phyloP scores from a whole-genome alignment of 306 rosid species.

The Mimosa bimucronata region DNA sequence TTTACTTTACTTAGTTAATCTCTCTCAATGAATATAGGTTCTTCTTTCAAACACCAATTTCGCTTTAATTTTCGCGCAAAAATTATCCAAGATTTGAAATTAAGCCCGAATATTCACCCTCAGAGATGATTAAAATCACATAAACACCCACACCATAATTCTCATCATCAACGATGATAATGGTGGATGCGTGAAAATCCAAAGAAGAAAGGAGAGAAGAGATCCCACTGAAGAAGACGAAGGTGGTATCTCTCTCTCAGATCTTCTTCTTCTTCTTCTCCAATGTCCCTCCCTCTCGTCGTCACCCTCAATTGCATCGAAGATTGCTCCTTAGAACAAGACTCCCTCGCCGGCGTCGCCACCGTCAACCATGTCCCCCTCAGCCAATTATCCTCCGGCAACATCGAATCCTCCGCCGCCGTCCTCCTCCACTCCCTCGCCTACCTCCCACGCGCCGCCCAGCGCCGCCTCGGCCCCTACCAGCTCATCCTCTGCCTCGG shows the following conservation, averaged over 20 bases:
- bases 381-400: conserved; percentile 63
- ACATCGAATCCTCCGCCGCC: conserved; percentile 66
- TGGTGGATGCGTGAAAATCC: background rate
- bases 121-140: conserved; percentile 24
- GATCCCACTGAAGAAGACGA: background rate
- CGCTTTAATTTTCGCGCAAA: background rate
- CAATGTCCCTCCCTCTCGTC: conserved; percentile 63
- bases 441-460: conserved; percentile 79
- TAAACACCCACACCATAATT: conserved; percentile 32
- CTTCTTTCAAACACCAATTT: background rate
- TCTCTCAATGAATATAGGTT: too few species aligned
- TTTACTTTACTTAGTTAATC: too few species aligned
- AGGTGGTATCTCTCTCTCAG: background rate
- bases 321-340: conserved; percentile 63
- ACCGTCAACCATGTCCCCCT: conserved; percentile 68
- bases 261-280: conserved; percentile 48
- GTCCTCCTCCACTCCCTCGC: conserved; percentile 72
- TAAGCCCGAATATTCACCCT: conserved; percentile 1
- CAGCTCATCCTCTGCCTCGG: conserved; percentile 76
- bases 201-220: background rate
- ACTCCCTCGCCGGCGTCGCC: conserved; percentile 64
- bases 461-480: conserved; percentile 72
- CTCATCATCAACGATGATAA: background rate
- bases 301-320: conserved; percentile 78
- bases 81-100: conserved; percentile 13